Percentiles rank a stretch among this genome's conserved stretches.
Evolutionary conservation across 2,329 filamentous ascomycete genomes (phyloP).

Genomic region (Fusarium avenaceum): DNA sequence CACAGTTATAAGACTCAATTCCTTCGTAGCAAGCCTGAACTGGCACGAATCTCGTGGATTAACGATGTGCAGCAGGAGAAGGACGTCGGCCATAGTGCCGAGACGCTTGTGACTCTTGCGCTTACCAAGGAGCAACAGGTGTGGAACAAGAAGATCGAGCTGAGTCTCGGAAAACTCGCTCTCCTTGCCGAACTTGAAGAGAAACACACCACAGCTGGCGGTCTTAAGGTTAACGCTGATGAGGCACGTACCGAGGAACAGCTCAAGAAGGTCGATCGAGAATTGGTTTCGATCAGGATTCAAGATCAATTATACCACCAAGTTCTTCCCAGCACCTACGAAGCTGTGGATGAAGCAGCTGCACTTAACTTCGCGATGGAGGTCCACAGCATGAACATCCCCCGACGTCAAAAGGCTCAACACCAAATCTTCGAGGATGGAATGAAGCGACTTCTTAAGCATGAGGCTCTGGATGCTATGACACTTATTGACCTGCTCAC

Average conservation of each 20-base stretch:
- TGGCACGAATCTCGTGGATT: slow-evolving; percentile 91
- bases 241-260: slow-evolving; percentile 58
- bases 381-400: slow-evolving; percentile 69
- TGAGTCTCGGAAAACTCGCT: slow-evolving; percentile 88
- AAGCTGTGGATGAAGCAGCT: slow-evolving; percentile 83
- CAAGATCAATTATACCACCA: slow-evolving; percentile 83
- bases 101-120: slow-evolving; percentile 78
- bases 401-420: slow-evolving; percentile 74
- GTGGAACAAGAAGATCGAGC: slow-evolving; percentile 94
- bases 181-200: slow-evolving; percentile 72
- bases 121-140: slow-evolving; percentile 79
- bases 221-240: slow-evolving; percentile 56
- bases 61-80: slow-evolving; percentile 86
- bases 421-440: slow-evolving; percentile 77
- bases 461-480: slow-evolving; percentile 77
- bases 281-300: slow-evolving; percentile 79
- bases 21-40: slow-evolving; percentile 77
- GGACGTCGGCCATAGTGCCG: slow-evolving; percentile 79
- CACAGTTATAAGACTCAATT: slow-evolving; percentile 81
- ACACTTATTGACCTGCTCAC: slow-evolving; percentile 83
- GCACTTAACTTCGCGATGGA: slow-evolving; percentile 82
- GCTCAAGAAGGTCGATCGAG: slow-evolving; percentile 69
- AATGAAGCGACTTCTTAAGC: slow-evolving; percentile 77
- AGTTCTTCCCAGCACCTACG: slow-evolving; percentile 74
- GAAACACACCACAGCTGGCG: slow-evolving; percentile 49